Percentiles rank a stretch among this genome's conserved stretches.
phyloP scores from a whole-genome alignment of 2,329 filamentous ascomycete genomes.

The Aspergillus transmontanensis region DNA sequence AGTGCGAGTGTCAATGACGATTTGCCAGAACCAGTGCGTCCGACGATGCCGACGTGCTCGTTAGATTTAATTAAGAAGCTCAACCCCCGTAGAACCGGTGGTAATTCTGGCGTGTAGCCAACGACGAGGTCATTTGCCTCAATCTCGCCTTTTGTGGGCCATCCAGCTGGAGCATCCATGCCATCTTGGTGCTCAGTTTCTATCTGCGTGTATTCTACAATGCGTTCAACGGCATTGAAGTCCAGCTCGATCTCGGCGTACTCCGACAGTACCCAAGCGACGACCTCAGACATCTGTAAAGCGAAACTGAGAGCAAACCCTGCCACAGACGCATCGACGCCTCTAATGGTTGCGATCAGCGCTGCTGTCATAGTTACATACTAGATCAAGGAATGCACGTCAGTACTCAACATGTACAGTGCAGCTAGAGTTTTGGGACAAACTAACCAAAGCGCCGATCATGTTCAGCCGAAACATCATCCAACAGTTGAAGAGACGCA shows the following conservation, averaged over 20 bases:
- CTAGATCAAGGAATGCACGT: slow-evolving; percentile 42
- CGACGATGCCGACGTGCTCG: slow-evolving; percentile 74
- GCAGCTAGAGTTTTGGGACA: not conserved
- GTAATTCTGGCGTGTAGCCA: slow-evolving; percentile 68
- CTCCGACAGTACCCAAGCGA: slow-evolving; percentile 67
- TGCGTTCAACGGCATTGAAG: slow-evolving; percentile 76
- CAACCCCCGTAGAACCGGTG: slow-evolving; percentile 69
- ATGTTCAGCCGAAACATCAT: slow-evolving; percentile 71
- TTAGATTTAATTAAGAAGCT: slow-evolving; percentile 67
- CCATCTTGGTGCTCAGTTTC: slow-evolving; percentile 68
- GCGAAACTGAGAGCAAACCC: slow-evolving; percentile 77
- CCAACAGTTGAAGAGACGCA: slow-evolving; percentile 75
- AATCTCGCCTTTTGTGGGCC: slow-evolving; percentile 73
- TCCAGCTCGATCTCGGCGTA: slow-evolving; percentile 70
- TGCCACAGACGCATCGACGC: slow-evolving; percentile 69
- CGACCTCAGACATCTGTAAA: slow-evolving; percentile 65
- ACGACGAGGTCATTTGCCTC: slow-evolving; percentile 73
- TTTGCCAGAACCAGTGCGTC: slow-evolving; percentile 77
- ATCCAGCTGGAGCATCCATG: slow-evolving; percentile 66
- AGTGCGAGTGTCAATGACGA: slow-evolving; percentile 74
- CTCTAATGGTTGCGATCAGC: slow-evolving; percentile 63
- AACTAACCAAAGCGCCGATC: slow-evolving; percentile 50
- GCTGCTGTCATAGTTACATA: slow-evolving; percentile 68
- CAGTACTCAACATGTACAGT: not conserved
- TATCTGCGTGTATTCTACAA: slow-evolving; percentile 73